phyloP scores from a whole-genome alignment of 345 rosid genomes.

The Populus tremula region DNA sequence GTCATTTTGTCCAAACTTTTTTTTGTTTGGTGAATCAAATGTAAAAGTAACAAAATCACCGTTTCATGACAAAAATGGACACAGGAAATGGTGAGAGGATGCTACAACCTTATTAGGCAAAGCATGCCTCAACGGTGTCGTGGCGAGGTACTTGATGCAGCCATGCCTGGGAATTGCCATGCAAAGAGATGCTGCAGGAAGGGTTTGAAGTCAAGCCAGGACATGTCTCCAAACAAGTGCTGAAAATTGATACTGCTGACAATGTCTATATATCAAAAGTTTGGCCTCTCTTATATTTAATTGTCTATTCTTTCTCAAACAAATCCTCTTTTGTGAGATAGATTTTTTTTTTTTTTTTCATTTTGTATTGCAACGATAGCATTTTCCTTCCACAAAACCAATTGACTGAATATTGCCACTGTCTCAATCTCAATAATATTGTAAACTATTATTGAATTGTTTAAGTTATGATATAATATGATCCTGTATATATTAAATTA shows the following conservation, averaged over 20 bases:
- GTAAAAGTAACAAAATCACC: no score
- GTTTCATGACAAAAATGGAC: background rate
- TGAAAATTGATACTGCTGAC: background rate
- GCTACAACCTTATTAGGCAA: constrained; percentile 21
- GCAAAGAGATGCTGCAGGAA: background rate
- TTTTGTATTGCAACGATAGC: no score
- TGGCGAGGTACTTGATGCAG: constrained; percentile 5
- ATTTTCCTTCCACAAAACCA: no score
- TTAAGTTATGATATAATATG: no score
- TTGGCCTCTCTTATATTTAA: background rate
- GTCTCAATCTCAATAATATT: no score
- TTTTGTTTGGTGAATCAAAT: no score
- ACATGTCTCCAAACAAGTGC: background rate
- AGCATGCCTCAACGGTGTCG: constrained; percentile 1
- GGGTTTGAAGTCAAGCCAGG: background rate
- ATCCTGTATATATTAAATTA: no score
- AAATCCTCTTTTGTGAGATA: background rate
- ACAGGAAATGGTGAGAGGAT: constrained; percentile 38
- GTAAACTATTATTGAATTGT: no score
- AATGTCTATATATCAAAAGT: background rate
- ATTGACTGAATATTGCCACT: no score
- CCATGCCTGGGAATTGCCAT: constrained; percentile 12
- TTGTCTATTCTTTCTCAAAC: background rate
- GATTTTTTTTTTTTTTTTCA: background rate
- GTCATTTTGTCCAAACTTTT: no score